Conservation (phyloP, 83 land plant species). For the Picea engelmannii region DNA sequence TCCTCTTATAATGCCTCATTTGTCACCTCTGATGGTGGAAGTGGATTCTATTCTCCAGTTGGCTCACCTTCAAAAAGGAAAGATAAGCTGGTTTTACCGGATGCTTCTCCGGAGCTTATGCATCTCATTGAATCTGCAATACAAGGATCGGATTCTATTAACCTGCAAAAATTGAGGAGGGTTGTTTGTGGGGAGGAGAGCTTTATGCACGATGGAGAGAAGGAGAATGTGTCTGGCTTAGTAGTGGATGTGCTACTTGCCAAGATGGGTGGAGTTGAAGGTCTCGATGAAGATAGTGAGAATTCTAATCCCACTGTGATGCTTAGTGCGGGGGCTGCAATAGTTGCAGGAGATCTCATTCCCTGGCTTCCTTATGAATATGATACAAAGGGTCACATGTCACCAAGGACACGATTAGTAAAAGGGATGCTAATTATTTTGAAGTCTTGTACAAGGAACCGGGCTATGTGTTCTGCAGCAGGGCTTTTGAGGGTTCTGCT, state of each 20-base stretch:
- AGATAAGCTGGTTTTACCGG: slow-evolving; percentile 54
- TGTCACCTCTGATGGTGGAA: slow-evolving; percentile 15
- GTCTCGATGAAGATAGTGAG: slow-evolving; percentile 31
- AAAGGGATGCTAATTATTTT: slow-evolving; percentile 72
- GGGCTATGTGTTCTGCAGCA: slow-evolving; percentile 88
- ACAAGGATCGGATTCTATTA: slow-evolving; percentile 65
- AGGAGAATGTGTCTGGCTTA: slow-evolving; percentile 24
- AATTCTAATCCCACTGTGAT: slow-evolving; percentile 76
- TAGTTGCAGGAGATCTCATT: slow-evolving; percentile 82
- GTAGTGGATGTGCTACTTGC: slow-evolving; percentile 90
- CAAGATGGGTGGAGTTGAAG: slow-evolving; percentile 87
- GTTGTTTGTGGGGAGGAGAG: slow-evolving; percentile 61
- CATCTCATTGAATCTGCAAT: slow-evolving; percentile 90
- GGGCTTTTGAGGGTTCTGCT: slow-evolving; percentile 80
- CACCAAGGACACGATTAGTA: slow-evolving; percentile 85
- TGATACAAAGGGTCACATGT: slow-evolving; percentile 38
- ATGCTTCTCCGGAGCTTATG: slow-evolving; percentile 88
- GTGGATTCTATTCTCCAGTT: slow-evolving; percentile 42
- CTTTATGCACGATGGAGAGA: slow-evolving; percentile 36
- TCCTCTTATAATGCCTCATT: slow-evolving; percentile 30
- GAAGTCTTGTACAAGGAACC: slow-evolving; percentile 86
- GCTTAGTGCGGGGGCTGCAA: slow-evolving; percentile 90
- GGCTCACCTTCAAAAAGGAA: slow-evolving; percentile 48
- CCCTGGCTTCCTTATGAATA: slow-evolving; percentile 77
- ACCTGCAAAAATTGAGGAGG: slow-evolving; percentile 56